Conservation (phyloP, 371 early-diverging fungal genomes). For the Mucor plumbeus region DNA sequence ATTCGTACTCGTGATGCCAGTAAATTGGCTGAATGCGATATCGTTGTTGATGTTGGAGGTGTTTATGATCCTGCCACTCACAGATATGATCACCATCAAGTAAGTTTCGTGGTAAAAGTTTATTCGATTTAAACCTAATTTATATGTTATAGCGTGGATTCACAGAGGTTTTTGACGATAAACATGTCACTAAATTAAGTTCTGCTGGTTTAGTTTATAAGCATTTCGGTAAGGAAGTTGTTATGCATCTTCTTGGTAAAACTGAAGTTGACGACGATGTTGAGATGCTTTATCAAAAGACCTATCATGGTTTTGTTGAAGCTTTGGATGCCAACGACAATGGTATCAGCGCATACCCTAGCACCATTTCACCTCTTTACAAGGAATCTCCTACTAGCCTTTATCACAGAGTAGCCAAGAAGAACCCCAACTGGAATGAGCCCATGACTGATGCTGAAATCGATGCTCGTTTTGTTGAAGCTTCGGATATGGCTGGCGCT, state of each 20-base stretch:
- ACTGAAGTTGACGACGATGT: conserved; percentile 58
- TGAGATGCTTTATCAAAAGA: conserved; percentile 75
- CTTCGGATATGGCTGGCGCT: conserved; percentile 77
- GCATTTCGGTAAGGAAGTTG: conserved; percentile 89
- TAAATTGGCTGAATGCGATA: conserved; percentile 80
- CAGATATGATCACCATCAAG: conserved; percentile 97
- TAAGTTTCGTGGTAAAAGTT: conserved; percentile 13
- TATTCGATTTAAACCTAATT: neutral
- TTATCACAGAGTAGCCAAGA: conserved; percentile 75
- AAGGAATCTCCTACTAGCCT: conserved; percentile 81
- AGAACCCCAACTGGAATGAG: conserved; percentile 96
- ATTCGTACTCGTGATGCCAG: conserved; percentile 90
- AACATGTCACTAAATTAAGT: conserved; percentile 87
- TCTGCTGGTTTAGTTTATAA: conserved; percentile 93
- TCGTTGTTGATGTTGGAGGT: conserved; percentile 98
- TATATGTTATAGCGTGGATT: conserved; percentile 74
- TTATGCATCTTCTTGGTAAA: conserved; percentile 64
- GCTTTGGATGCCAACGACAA: conserved; percentile 87
- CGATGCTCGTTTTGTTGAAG: conserved; percentile 73
- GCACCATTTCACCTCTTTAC: conserved; percentile 79
- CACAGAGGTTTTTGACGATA: conserved; percentile 81
- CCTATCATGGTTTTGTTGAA: conserved; percentile 85
- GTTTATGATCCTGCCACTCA: conserved; percentile 82
- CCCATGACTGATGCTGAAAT: conserved; percentile 65
- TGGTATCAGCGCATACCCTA: conserved; percentile 87